phyloP scores from a whole-genome alignment of 164 flowering plant genomes.

The Magnolia kwangsiensis region DNA sequence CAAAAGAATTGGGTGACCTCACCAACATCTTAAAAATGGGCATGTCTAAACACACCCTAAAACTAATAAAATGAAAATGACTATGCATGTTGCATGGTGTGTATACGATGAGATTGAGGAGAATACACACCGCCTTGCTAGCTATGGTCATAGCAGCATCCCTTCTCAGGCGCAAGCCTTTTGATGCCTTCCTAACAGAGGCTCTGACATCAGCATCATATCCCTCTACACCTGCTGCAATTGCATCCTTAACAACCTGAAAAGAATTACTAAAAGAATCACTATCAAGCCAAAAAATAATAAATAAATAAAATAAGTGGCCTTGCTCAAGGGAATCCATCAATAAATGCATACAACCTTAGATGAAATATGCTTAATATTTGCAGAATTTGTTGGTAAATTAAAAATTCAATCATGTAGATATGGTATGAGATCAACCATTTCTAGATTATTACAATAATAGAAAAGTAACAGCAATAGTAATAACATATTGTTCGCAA shows the following conservation, averaged over 20 bases:
- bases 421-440: too few species aligned
- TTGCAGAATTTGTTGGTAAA: too few species aligned
- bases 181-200: slow-evolving; percentile 81
- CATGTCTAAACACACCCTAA: too few species aligned
- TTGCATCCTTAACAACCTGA: slow-evolving; percentile 84
- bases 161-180: slow-evolving; percentile 79
- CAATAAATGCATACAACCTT: neutral
- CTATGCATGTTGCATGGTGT: neutral
- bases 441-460: too few species aligned
- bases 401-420: too few species aligned
- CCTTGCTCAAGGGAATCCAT: neutral
- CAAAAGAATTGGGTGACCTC: neutral
- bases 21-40: too few species aligned
- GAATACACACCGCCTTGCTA: slow-evolving; percentile 75
- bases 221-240: slow-evolving; percentile 82
- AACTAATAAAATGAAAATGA: neutral
- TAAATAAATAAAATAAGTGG: neutral
- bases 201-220: slow-evolving; percentile 67
- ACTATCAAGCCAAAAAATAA: neutral
- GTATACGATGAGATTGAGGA: neutral
- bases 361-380: neutral
- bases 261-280: slow-evolving; percentile 3
- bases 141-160: slow-evolving; percentile 93
- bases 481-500: too few species aligned
- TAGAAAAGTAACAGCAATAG: too few species aligned